phyloP scores from a whole-genome alignment of 768 basidiomycete species.

The Mrakia blollopis region DNA sequence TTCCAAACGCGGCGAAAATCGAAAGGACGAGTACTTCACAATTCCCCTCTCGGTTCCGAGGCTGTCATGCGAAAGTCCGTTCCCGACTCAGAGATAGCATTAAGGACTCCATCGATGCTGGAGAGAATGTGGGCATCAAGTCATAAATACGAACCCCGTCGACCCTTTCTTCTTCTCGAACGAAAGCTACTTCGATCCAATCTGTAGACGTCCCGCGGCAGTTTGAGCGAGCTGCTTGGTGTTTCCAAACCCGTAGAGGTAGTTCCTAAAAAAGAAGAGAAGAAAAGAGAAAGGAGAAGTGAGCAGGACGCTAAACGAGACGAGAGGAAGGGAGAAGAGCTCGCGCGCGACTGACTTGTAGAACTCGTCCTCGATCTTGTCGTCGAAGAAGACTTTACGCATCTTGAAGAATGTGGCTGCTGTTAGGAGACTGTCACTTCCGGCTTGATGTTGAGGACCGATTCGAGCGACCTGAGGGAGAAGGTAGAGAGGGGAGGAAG shows the following conservation, averaged over 20 bases:
- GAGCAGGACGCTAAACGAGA: background rate
- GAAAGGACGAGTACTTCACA: too few relatives aligned
- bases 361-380: slow-evolving; percentile 69
- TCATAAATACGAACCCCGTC: slow-evolving; percentile 4
- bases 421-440: slow-evolving; percentile 92
- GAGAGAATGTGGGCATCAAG: background rate
- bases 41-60: too few relatives aligned
- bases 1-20: too few relatives aligned
- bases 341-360: slow-evolving; percentile 40
- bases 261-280: slow-evolving; percentile 29
- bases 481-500: background rate
- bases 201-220: slow-evolving; percentile 13
- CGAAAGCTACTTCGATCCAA: background rate
- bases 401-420: slow-evolving; percentile 94
- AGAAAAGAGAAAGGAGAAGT: background rate
- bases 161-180: background rate
- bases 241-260: slow-evolving; percentile 37
- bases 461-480: slow-evolving; percentile 69
- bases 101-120: too few relatives aligned
- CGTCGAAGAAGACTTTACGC: slow-evolving; percentile 83
- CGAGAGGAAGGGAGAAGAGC: background rate
- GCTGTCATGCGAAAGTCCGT: too few relatives aligned
- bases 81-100: too few relatives aligned
- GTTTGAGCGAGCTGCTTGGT: slow-evolving; percentile 17
- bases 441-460: slow-evolving; percentile 89